Percentiles rank a stretch among this genome's conserved stretches.
phyloP scores from a whole-genome alignment of 2,329 filamentous ascomycete genomes.

The Apiospora koreana region DNA sequence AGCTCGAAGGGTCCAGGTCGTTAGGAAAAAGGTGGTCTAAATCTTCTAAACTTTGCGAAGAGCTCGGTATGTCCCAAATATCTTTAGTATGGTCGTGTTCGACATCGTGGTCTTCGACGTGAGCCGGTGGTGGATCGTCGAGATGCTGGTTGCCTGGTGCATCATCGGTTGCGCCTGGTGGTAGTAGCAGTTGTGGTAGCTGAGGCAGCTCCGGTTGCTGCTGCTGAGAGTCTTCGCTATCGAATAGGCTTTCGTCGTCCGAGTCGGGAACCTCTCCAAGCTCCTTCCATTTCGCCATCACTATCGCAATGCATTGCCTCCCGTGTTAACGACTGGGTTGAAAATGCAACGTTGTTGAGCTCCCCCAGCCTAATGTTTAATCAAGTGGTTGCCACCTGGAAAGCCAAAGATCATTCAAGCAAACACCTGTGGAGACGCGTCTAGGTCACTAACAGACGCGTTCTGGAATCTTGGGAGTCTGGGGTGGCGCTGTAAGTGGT shows the following conservation, averaged over 20 bases:
- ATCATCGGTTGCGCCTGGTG: not conserved
- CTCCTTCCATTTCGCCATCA: constrained; percentile 46
- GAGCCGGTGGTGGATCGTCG: not conserved
- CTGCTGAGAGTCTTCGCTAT: constrained; percentile 35
- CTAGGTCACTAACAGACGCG: constrained; percentile 3
- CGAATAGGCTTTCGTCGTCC: constrained; percentile 41
- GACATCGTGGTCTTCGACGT: not conserved
- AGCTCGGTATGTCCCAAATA: constrained; percentile 34
- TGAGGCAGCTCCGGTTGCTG: constrained; percentile 21
- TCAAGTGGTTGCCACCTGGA: not conserved
- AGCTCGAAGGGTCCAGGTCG: constrained; percentile 23
- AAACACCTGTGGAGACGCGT: constrained; percentile 11
- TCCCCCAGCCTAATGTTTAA: not conserved
- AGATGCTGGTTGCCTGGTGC: constrained; percentile 9
- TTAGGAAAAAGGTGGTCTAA: constrained; percentile 10
- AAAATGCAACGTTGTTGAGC: not conserved
- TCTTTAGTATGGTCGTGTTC: constrained; percentile 12
- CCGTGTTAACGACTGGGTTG: not conserved
- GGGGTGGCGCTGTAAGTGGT: constrained; percentile 3
- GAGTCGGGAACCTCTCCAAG: constrained; percentile 46
- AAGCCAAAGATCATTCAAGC: not conserved
- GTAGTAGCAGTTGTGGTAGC: not conserved
- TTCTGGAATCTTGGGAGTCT: not conserved
- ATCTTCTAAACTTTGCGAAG: constrained; percentile 21
- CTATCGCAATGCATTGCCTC: constrained; percentile 33